These are phyloP conservation scores for Fusarium sp. DNA, from an alignment of 2,329 filamentous ascomycete genomes.

Conservation along the genomic window DNA sequence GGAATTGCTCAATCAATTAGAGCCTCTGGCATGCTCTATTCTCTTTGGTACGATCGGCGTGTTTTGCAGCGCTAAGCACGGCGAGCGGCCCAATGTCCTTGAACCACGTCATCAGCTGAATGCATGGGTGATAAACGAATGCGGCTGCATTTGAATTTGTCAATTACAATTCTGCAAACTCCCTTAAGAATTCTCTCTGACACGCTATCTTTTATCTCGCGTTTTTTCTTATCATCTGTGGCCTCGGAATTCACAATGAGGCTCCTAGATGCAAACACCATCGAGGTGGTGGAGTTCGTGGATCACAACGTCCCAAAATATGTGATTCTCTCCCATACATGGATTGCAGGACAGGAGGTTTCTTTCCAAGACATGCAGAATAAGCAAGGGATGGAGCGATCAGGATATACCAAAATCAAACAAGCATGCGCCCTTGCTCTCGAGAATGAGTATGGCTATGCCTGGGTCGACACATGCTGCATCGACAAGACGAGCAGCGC, in stretches of 20 bases:
- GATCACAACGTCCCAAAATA: background rate
- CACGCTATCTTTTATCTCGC: too few relatives aligned
- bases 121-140: background rate
- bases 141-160: background rate
- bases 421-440: background rate
- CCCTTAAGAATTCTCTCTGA: too few relatives aligned
- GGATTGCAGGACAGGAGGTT: background rate
- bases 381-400: fast-evolving
- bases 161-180: too few relatives aligned
- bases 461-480: background rate
- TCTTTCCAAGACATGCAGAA: background rate
- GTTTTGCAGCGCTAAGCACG: background rate
- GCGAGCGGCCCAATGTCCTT: background rate
- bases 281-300: background rate
- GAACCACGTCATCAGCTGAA: background rate
- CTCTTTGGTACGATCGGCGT: fast-evolving
- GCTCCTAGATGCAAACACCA: fast-evolving
- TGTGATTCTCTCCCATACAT: background rate
- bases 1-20: too few relatives aligned
- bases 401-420: background rate
- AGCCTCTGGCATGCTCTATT: background rate
- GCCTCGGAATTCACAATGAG: background rate
- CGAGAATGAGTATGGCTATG: background rate
- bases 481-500: background rate
- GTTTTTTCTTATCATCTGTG: too few relatives aligned